Evolutionary conservation across 139 green algal species (phyloP).

Genomic region (Coelastrella sp.): DNA sequence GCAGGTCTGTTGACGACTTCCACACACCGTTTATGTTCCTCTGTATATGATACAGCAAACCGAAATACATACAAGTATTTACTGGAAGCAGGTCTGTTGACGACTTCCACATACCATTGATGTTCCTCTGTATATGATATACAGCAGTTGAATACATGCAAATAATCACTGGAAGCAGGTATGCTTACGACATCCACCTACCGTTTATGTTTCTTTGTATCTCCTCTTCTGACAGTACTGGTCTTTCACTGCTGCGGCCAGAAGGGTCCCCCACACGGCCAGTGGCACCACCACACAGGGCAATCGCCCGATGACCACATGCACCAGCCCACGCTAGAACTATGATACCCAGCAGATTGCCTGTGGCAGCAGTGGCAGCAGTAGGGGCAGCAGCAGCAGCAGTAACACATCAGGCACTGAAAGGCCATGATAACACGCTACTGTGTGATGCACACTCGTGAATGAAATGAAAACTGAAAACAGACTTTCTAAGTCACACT

Average conservation of each 20-base stretch:
- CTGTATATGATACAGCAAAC: constrained; percentile 70
- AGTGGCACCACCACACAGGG: constrained; percentile 93
- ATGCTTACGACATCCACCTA: background rate
- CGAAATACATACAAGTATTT: too few relatives aligned
- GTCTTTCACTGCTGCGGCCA: constrained; percentile 88
- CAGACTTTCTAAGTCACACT: too few relatives aligned
- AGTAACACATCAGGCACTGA: background rate
- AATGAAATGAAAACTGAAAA: too few relatives aligned
- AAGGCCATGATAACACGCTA: too few relatives aligned
- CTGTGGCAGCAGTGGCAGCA: background rate
- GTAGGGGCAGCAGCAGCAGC: background rate
- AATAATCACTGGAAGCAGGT: too few relatives aligned
- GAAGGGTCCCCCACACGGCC: constrained; percentile 96
- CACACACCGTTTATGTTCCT: constrained; percentile 78
- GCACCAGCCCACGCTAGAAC: constrained; percentile 97
- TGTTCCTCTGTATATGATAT: too few relatives aligned
- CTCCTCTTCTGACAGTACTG: constrained; percentile 87
- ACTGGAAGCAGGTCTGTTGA: too few relatives aligned
- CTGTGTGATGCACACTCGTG: too few relatives aligned
- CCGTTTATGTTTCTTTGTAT: constrained; percentile 88
- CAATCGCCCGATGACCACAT: constrained; percentile 90
- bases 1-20: too few relatives aligned
- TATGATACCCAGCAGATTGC: constrained; percentile 98
- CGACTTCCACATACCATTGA: too few relatives aligned
- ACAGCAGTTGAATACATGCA: too few relatives aligned